Base-by-base conservation (phyloP, 2,329 filamentous ascomycete genomes). In the Exutisphaerella laricina region DNA sequence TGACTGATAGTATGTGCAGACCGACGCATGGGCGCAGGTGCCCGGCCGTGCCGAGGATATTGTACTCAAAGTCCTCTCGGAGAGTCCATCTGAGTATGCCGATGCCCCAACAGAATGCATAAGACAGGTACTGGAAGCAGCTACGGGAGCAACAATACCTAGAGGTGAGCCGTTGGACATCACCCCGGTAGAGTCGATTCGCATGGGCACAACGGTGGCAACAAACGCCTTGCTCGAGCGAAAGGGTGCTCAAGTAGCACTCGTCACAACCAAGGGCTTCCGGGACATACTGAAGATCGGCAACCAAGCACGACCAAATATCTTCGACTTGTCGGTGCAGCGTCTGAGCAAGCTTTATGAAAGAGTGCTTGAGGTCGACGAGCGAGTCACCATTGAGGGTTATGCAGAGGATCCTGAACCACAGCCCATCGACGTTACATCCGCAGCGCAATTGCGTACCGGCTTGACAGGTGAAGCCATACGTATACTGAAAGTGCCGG, bases 221-320 rank as follows among this genome's bases (percentile, higher is more conserved):
- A 94, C 88, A 1, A 94, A 94, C 63, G 88, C 88, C 0, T 68
- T 95, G 39, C 73, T 95, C 1, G 88, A 94, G 66, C 74, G 88
- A 44, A 94, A 94, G 66, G 88, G 88, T 34, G 87, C 92, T 67
- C 79, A 77, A 54, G 88, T 89, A 59, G 88, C 85, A 8, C 74
- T 95, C 62, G 78, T 94, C 1, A 85, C 90, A n/a, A 94, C 85
- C 1, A 81, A 80, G 54, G 88, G 88, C 0, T 94, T 94, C 70
- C 80, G 78, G 53, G 88, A 95, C 63, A 89, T 86, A 53, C 70
- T 94, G 14, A 75, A 80, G 31, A 94, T 95, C 59, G 88, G 88
- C 14, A 94, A 94, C 63, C 88, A 95, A 68, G 85, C 83, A 10
- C 74, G 88, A 29, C 88, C 88, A n/a, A 82, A 82, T 61, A 92